Evolutionary conservation across 495 filamentous ascomycete species (phyloP), one percentile per base, ranked within the genome.

Genomic region (Xylaria curta): DNA sequence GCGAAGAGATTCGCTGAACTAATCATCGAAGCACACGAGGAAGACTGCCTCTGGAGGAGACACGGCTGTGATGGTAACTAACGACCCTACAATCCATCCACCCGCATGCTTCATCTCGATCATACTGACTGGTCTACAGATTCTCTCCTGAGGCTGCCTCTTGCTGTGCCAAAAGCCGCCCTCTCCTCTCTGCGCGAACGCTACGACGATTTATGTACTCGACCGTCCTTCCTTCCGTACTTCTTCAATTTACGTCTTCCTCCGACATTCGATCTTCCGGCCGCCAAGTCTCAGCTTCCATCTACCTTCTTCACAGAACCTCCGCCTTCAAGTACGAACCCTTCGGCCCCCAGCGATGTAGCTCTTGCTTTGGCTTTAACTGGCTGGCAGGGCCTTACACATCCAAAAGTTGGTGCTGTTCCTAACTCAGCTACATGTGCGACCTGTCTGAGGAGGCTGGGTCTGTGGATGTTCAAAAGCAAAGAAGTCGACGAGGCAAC

Each of bases 391-490:
- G 89, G 89, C 54, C 87, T 91, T 31, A 84, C 82, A 19, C 90
- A 93, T 76, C 86, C 87, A 40, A 85, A 88, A 24, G 86, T 89
- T 69, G 81, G 82, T 59, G 73, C 80, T 33, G 84, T 87, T 36
- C 86, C 90, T 3, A 92, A 90, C 58, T 82, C 94, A n/a, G 90
- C 90, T 19, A 89, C 88, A 0, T 99, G 96, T 78, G 83, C 88
- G 60, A 91, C 91, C 47, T 99, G 96, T 77, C 94, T 97, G 75
- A 89, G 95, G 71, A 89, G 94, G 8, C 85, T 98, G 0, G 96
- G 97, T 0, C 87, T 99, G 8, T 99, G 96, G 96, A 90, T 99
- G 82, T 99, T 97, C 83, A 92, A 90, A 75, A 82, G 84, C 74
- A 88, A 87, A 71, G 81, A 86, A 71, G 74, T 88, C 38, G 82